Percentiles rank a stretch among this genome's conserved stretches.
These are phyloP conservation scores for Ophiocordyceps robertsii DNA, from an alignment of 2,329 filamentous ascomycete species.

Conservation along the genomic window DNA sequence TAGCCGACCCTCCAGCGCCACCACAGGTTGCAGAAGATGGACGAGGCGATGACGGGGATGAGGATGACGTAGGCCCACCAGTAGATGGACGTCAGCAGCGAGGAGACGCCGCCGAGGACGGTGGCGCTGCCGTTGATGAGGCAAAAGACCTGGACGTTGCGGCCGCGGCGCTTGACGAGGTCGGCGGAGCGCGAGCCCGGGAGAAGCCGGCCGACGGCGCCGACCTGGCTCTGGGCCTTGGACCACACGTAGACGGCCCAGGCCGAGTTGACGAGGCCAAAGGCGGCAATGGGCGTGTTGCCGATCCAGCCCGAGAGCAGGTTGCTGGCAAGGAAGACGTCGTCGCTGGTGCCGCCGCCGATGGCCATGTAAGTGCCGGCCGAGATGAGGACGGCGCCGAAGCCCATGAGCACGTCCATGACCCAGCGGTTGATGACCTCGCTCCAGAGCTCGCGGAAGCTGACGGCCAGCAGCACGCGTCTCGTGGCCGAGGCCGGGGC, in stretches of 20 bases:
- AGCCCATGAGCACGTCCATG: constrained; percentile 37
- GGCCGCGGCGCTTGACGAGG: constrained; percentile 21
- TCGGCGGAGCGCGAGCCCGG: constrained; percentile 11
- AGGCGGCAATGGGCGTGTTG: constrained; percentile 34
- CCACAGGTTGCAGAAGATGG: constrained; percentile 32
- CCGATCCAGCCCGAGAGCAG: constrained; percentile 41
- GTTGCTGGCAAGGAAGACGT: constrained; percentile 33
- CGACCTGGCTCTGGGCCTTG: constrained; percentile 24
- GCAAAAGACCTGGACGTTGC: constrained; percentile 29
- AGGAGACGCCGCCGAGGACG: constrained; percentile 32
- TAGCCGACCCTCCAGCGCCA: constrained; percentile 35
- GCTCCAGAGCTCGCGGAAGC: constrained; percentile 32
- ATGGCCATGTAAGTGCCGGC: constrained; percentile 40
- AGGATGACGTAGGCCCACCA: constrained; percentile 42
- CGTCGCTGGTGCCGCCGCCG: constrained; percentile 30
- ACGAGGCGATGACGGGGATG: constrained; percentile 32
- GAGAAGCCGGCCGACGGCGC: constrained; percentile 11
- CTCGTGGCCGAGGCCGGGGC: no score
- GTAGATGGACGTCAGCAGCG: constrained; percentile 32
- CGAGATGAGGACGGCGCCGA: constrained; percentile 34
- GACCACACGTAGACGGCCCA: constrained; percentile 32
- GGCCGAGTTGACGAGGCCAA: constrained; percentile 31
- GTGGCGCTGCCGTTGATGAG: constrained; percentile 29
- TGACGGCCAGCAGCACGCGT: constrained; percentile 29
- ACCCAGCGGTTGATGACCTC: constrained; percentile 35